Base-by-base conservation (phyloP, 805 yeast genomes). In the Wickerhamomyces mucosus region DNA sequence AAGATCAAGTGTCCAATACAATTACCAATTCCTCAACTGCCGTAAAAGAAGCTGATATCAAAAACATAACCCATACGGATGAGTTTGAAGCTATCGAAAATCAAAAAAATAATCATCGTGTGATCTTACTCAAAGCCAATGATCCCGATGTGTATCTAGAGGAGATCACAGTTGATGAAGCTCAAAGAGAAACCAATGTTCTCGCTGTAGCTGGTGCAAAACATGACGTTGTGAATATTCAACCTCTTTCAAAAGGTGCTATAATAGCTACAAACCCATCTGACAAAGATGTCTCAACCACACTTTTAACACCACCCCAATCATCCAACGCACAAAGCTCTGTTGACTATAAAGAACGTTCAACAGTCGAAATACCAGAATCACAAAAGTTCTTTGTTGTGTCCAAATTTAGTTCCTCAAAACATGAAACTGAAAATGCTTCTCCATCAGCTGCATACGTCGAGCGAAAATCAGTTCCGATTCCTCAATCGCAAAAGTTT, bases 331-430 rank as follows among this genome's bases (percentile, higher is more conserved):
- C n/a, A n/a, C n/a, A n/a, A n/a, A n/a, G n/a, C n/a, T n/a, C n/a
- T n/a, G n/a, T n/a, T n/a, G n/a, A n/a, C n/a, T n/a, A n/a, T n/a
- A n/a, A n/a, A n/a, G n/a, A n/a, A n/a, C n/a, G n/a, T n/a, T n/a
- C n/a, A n/a, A n/a, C 43, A 15, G 43, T 42, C 21, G 46, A 33
- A 21, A 39, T 44, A 13, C 51, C 49, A 31, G 39, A 17, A 14
- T 34, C 35, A 2, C 47, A 46, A 22, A 42, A 44, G 32, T 42
- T 42, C 21, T 14, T 31, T 19, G 42, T 38, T n/a, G 38, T n/a
- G n/a, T n/a, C n/a, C n/a, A n/a, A n/a, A n/a, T n/a, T n/a, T n/a
- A n/a, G n/a, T n/a, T n/a, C n/a, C n/a, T n/a, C n/a, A n/a, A n/a
- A n/a, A n/a, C n/a, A n/a, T n/a, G n/a, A n/a, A n/a, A n/a, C n/a